Conservation (phyloP, 106 monocot genomes). For the Amphibolis antarctica region DNA sequence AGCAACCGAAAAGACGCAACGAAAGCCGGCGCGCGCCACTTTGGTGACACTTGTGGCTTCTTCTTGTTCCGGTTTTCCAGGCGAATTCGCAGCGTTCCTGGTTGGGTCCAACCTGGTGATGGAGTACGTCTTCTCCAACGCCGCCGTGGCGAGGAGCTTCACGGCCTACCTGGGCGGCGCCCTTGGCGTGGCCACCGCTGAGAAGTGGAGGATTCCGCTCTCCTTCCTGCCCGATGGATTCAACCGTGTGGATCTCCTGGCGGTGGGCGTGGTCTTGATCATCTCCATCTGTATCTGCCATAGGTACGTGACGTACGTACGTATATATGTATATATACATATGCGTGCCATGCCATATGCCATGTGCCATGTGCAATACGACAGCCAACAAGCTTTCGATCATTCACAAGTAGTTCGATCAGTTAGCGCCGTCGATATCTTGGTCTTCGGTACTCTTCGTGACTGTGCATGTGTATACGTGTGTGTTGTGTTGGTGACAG, state of each 20-base stretch:
- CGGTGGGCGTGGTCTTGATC: slow-evolving; percentile 47
- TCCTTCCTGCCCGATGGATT: slow-evolving; percentile 62
- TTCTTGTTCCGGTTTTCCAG: slow-evolving; percentile 16
- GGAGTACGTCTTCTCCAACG: slow-evolving; percentile 98
- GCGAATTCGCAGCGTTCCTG: slow-evolving; percentile 88
- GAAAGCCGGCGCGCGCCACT: too few species aligned
- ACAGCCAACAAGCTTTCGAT: too few species aligned
- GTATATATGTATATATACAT: background rate
- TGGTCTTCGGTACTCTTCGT: too few species aligned
- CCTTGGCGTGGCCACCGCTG: slow-evolving; percentile 37
- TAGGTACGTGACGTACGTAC: too few species aligned
- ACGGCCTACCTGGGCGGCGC: slow-evolving; percentile 77
- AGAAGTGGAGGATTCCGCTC: slow-evolving; percentile 59
- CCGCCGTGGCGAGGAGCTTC: slow-evolving; percentile 84
- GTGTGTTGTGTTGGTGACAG: too few species aligned
- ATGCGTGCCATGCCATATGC: too few species aligned
- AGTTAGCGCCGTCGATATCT: too few species aligned
- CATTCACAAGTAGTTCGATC: too few species aligned
- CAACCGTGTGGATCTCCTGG: slow-evolving; percentile 75
- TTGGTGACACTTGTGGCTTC: too few species aligned
- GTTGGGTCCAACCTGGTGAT: slow-evolving; percentile 85
- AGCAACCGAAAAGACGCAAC: too few species aligned
- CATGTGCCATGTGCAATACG: too few species aligned
- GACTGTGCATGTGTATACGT: too few species aligned
- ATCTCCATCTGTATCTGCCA: slow-evolving; percentile 68